Evolutionary conservation across 140 eudicot species (phyloP), one percentile per base, ranked within the genome.

Genomic region (Oenanthe javanica): DNA sequence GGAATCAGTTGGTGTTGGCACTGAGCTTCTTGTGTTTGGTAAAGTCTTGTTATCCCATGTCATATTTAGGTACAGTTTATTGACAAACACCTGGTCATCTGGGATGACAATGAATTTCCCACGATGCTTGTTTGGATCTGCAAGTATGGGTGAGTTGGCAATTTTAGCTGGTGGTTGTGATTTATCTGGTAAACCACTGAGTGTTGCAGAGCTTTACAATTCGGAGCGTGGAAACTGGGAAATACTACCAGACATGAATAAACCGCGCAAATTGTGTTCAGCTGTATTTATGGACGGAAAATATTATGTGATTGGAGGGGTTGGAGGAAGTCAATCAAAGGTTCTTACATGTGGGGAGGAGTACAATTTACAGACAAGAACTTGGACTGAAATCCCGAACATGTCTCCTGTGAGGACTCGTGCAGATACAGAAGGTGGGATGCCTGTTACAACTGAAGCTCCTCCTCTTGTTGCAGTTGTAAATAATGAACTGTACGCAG

Each of bases 381-480:
- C 78, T 50, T 94, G 98, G 98, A 90, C 77, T 16, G 98, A 94
- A 81, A 90, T 92, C 43, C 94, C 93, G 10, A 90, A 89, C 80
- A 90, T 94, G 95, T 94, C 97, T 19, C 97, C 97, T 8, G 94
- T 84, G 50, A 78, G 89, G 52, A 23, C 81, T 15, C 86, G 86
- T 46, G 86, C 83, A n/a, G 82, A 84, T 1, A 82, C 83, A 77
- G 93, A 85, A 0, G 75, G 66, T 52, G 86, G 86, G 9, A 25
- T 86, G 36, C 87, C 93, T 36, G 87, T 93, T 83, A 71, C 94
- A 80, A 87, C 89, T 7, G 98, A 86, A 83, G 98, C 98, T 8
- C 98, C 98, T 2, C 98, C 98, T 3, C 83, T 94, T 76, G 92
- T 94, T 70, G 98, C 98, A 21, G 97, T 92, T 79, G 98, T 94